These are phyloP conservation scores for Euphorbia celastroides DNA, from an alignment of 441 rosid genomes.

Conservation along the genomic window DNA sequence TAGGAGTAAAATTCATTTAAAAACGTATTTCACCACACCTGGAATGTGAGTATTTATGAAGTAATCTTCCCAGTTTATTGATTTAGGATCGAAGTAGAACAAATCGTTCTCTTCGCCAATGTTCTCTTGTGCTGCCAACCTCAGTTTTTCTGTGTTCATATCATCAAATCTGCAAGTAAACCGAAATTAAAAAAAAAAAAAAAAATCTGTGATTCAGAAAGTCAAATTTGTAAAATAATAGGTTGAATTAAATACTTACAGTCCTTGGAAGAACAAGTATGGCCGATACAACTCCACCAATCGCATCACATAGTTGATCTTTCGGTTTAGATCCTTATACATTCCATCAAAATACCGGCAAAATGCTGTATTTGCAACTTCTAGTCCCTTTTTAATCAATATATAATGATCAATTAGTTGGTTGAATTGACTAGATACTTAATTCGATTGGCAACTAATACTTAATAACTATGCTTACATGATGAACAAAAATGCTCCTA, in stretches of 20 bases:
- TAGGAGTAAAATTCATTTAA: slow-evolving; percentile 21
- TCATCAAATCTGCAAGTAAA: slow-evolving; percentile 36
- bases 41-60: slow-evolving; percentile 34
- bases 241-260: slow-evolving; percentile 24
- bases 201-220: background rate
- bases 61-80: slow-evolving; percentile 43
- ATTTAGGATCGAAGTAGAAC: slow-evolving; percentile 33
- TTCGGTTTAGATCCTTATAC: slow-evolving; percentile 43
- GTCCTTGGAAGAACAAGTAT: slow-evolving; percentile 53
- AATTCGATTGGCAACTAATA: too few relatives aligned
- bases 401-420: too few relatives aligned
- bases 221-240: too few relatives aligned
- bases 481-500: too few relatives aligned
- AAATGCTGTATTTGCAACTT: slow-evolving; percentile 44
- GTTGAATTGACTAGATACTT: too few relatives aligned
- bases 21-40: slow-evolving; percentile 32
- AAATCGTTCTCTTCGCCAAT: slow-evolving; percentile 18
- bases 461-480: too few relatives aligned
- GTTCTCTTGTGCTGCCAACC: slow-evolving; percentile 23
- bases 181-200: background rate
- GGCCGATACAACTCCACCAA: slow-evolving; percentile 52
- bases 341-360: slow-evolving; percentile 41
- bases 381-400: slow-evolving; percentile 42
- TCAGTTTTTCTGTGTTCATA: slow-evolving; percentile 29
- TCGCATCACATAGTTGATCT: slow-evolving; percentile 42